Conservation (phyloP, 2,329 filamentous ascomycete genomes). For the Thelonectria olida region DNA sequence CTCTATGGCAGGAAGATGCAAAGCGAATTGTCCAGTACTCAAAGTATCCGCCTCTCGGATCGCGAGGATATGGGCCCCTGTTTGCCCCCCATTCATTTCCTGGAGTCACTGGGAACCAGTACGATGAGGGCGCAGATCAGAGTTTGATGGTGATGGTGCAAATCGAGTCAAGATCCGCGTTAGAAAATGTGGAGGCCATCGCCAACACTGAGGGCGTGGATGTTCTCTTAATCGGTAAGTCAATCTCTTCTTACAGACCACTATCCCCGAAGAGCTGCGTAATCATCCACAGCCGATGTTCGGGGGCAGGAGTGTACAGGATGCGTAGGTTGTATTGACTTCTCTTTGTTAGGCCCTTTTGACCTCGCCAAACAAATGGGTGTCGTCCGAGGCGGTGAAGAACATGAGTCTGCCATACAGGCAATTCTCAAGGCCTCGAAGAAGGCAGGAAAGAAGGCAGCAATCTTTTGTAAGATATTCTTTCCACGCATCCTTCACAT, state of each 20-base stretch:
- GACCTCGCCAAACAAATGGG: conserved; percentile 19
- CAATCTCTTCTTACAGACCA: neutral
- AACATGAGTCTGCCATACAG: conserved; percentile 20
- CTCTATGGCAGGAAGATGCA: conserved; percentile 3
- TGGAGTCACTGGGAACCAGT: conserved; percentile 6
- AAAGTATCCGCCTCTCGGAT: conserved; percentile 19
- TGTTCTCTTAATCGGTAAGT: conserved; percentile 18
- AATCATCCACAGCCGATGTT: no score
- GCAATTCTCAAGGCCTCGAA: conserved; percentile 9
- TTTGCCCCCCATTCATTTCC: conserved; percentile 11
- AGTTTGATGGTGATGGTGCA: conserved; percentile 16
- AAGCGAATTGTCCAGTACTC: conserved; percentile 17
- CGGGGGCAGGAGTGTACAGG: neutral
- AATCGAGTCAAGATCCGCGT: conserved; percentile 14
- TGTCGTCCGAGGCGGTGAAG: conserved; percentile 13
- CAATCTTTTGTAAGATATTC: conserved; percentile 17
- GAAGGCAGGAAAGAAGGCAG: conserved; percentile 13
- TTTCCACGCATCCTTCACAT: neutral
- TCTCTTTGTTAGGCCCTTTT: conserved; percentile 8
- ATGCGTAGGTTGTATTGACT: neutral
- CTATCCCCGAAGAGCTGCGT: no score
- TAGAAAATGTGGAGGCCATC: conserved; percentile 21
- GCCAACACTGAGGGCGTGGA: conserved; percentile 10
- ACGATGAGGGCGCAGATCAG: conserved; percentile 9
- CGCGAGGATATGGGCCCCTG: conserved; percentile 19